Evolutionary conservation across 768 basidiomycete genomes (phyloP).

Genomic region (Leccinum imitatum): DNA sequence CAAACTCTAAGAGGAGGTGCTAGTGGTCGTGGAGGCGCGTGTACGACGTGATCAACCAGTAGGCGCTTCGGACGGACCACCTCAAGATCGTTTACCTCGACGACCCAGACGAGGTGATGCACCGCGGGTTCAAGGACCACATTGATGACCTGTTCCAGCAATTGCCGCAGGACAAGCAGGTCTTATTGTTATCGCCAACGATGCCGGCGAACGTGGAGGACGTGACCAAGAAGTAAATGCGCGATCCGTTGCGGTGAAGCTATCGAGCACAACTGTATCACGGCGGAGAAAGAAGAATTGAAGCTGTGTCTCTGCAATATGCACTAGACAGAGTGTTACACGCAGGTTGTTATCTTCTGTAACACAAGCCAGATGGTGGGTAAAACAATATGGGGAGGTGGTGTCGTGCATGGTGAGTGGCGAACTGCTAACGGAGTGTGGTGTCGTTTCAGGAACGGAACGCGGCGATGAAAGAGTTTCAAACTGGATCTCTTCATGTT

Average conservation of each 20-base stretch:
- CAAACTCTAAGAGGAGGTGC: constrained; percentile 91
- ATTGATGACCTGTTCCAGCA: constrained; percentile 99
- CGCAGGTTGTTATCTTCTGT: constrained; percentile 99
- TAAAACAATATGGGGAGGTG: constrained; percentile 9
- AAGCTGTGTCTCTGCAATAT: constrained; percentile 98
- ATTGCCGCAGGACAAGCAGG: constrained; percentile 93
- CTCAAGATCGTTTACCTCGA: constrained; percentile 93
- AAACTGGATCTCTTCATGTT: constrained; percentile 95
- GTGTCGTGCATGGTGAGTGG: not conserved
- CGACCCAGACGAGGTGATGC: constrained; percentile 98
- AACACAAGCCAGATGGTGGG: constrained; percentile 95
- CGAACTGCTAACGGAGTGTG: constrained; percentile 18
- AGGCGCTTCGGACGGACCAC: constrained; percentile 79
- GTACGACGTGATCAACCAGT: constrained; percentile 95
- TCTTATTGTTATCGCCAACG: constrained; percentile 94
- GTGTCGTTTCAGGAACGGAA: constrained; percentile 73
- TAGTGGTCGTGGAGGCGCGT: constrained; percentile 89
- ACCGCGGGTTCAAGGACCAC: constrained; percentile 97
- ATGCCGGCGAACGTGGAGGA: constrained; percentile 97
- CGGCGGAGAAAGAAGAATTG: constrained; percentile 99
- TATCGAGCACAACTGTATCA: constrained; percentile 99
- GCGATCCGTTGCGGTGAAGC: constrained; percentile 96
- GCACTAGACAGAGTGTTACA: constrained; percentile 97
- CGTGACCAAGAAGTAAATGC: constrained; percentile 99
- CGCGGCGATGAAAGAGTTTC: constrained; percentile 99